Evolutionary conservation across 2,329 filamentous ascomycete genomes (phyloP).

Genomic region (Colletotrichum gigasporum): DNA sequence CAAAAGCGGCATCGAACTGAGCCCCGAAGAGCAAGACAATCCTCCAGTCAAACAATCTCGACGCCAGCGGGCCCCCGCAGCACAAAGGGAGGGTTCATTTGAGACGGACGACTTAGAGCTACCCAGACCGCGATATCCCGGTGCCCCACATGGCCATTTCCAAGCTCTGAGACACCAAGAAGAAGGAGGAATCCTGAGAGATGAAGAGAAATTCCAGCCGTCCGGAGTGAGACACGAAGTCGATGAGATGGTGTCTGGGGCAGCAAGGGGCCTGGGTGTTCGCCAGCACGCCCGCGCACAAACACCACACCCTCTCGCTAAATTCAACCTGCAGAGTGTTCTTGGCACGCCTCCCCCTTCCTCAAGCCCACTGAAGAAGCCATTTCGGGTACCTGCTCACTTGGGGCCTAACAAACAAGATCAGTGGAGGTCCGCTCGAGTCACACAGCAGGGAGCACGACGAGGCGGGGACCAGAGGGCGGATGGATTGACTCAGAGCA

Average conservation of each 20-base stretch:
- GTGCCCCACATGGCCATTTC: neutral
- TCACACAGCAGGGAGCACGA: neutral
- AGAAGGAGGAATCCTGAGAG: slow-evolving; percentile 2
- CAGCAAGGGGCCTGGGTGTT: neutral
- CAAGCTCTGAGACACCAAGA: neutral
- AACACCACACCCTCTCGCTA: neutral
- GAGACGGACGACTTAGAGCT: neutral
- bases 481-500: neutral
- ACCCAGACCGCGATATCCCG: neutral
- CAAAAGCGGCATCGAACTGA: neutral
- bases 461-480: neutral
- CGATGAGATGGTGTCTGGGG: neutral
- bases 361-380: slow-evolving; percentile 14
- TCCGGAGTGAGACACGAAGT: neutral
- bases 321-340: neutral
- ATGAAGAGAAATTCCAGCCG: slow-evolving; percentile 9
- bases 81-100: neutral
- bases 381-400: slow-evolving; percentile 1
- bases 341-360: slow-evolving; percentile 20
- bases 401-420: neutral
- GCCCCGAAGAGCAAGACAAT: neutral
- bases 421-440: neutral
- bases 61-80: neutral
- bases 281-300: neutral
- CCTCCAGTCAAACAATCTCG: neutral